Conservation (phyloP, 2,329 filamentous ascomycete genomes). For the Lachnellula subtilissima region DNA sequence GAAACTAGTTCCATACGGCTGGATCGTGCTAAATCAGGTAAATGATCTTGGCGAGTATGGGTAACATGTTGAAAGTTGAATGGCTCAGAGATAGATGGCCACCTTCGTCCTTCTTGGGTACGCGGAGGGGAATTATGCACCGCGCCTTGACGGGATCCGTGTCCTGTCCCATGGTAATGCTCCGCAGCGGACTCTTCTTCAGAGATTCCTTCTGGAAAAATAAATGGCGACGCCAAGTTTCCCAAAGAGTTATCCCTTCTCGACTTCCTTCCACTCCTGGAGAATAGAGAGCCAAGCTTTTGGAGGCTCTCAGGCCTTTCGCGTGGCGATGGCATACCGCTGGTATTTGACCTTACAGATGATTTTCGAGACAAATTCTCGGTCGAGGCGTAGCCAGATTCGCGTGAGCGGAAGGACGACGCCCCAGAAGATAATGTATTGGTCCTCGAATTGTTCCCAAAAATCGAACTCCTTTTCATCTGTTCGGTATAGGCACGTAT, state of each 20-base stretch:
- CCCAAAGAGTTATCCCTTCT: conserved; percentile 39
- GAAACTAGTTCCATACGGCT: conserved; percentile 40
- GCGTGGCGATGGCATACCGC: conserved; percentile 44
- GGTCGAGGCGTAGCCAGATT: conserved; percentile 24
- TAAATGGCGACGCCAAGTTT: conserved; percentile 12
- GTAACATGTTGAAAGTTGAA: conserved; percentile 65
- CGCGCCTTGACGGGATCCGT: conserved; percentile 3
- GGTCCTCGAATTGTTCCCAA: conserved; percentile 41
- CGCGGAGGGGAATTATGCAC: neutral
- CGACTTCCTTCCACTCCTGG: conserved; percentile 44
- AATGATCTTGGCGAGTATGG: conserved; percentile 49
- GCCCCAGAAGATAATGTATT: conserved; percentile 51
- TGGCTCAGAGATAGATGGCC: conserved; percentile 49
- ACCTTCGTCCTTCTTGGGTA: conserved; percentile 5
- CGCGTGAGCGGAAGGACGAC: conserved; percentile 47
- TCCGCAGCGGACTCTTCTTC: conserved; percentile 21
- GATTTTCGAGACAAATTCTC: conserved; percentile 49
- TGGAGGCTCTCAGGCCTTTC: conserved; percentile 57
- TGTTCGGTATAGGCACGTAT: conserved; percentile 55
- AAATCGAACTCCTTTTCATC: conserved; percentile 49
- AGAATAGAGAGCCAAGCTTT: conserved; percentile 55
- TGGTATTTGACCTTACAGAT: conserved; percentile 50
- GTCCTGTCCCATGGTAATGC: conserved; percentile 17
- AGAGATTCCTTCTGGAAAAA: conserved; percentile 5
- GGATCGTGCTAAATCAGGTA: conserved; percentile 37